A percentile compares a stretch with the other conserved stretches of the same genome.
Conservation (phyloP, 2,329 filamentous ascomycete genomes). For the Chrysoporthe cubensis region DNA sequence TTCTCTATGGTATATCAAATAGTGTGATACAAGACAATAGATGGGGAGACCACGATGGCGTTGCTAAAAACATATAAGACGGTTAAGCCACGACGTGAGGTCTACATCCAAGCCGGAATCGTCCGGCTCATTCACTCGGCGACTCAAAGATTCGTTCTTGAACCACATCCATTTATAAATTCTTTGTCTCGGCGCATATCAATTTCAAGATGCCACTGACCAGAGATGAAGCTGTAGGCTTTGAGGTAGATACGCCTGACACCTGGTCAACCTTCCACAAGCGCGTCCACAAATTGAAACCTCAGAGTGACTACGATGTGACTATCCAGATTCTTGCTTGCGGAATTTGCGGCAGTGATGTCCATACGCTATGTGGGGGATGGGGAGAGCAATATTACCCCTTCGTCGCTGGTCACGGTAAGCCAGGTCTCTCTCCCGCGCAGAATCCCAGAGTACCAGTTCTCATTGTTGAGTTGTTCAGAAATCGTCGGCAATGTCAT, state of each 20-base stretch:
- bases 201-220: conserved; percentile 7
- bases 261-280: conserved; percentile 67
- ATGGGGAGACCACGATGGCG: conserved; percentile 4
- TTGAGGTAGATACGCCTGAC: conserved; percentile 60
- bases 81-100: not conserved
- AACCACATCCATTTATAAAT: not conserved
- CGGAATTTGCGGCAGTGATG: conserved; percentile 74
- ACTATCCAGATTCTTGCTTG: conserved; percentile 86
- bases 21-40: not conserved
- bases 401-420: conserved; percentile 69
- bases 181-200: too few species aligned
- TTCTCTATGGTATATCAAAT: not conserved
- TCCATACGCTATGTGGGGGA: conserved; percentile 71
- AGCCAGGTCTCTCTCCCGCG: not conserved
- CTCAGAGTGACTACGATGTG: conserved; percentile 84
- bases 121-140: not conserved
- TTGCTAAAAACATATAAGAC: not conserved
- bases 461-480: conserved; percentile 25
- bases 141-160: not conserved
- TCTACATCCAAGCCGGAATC: not conserved
- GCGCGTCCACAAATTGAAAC: conserved; percentile 80
- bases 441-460: not conserved
- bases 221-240: conserved; percentile 43
- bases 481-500: conserved; percentile 74
- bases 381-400: conserved; percentile 68